Conservation (phyloP, 495 filamentous ascomycete genomes). For the Penicillium cinerascens region DNA sequence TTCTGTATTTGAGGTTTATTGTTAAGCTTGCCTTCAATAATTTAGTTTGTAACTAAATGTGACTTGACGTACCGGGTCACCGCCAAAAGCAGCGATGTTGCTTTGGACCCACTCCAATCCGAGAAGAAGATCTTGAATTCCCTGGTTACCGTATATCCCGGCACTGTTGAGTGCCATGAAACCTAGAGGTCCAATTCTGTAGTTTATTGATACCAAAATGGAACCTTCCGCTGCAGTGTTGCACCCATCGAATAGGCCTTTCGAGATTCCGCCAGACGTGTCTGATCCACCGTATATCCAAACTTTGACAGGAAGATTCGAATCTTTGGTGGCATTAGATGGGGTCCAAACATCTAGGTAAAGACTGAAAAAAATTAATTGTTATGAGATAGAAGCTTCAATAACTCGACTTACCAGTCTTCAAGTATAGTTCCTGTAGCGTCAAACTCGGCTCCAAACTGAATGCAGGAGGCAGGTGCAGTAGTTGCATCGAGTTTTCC, state of each 20-base stretch:
- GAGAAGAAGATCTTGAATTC: slow-evolving; percentile 26
- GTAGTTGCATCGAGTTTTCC: slow-evolving; percentile 14
- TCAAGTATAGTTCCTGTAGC: too few relatives aligned
- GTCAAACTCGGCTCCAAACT: too few relatives aligned
- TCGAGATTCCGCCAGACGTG: slow-evolving; percentile 12
- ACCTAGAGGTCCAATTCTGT: slow-evolving; percentile 32
- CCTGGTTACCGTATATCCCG: slow-evolving; percentile 27
- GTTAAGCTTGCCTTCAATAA: too few relatives aligned
- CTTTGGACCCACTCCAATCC: slow-evolving; percentile 30
- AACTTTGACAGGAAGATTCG: slow-evolving; percentile 39
- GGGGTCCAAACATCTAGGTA: slow-evolving; percentile 37
- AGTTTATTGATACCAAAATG: slow-evolving; percentile 42
- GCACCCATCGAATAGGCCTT: slow-evolving; percentile 40
- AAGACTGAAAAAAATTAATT: neutral
- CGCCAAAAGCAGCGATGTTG: slow-evolving; percentile 32
- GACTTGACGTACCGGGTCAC: slow-evolving; percentile 20
- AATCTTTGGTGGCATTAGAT: slow-evolving; percentile 22
- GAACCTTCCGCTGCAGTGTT: slow-evolving; percentile 29
- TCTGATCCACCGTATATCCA: slow-evolving; percentile 40
- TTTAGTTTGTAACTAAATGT: too few relatives aligned
- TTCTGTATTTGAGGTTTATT: neutral
- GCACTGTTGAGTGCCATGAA: slow-evolving; percentile 26
- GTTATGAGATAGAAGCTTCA: too few relatives aligned
- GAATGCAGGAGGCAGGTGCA: neutral
- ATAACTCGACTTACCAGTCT: too few relatives aligned